A percentile compares a stretch with the other conserved stretches of the same genome.
phyloP scores from a whole-genome alignment of 1,284 basidiomycete genomes.

The Grifola frondosa region DNA sequence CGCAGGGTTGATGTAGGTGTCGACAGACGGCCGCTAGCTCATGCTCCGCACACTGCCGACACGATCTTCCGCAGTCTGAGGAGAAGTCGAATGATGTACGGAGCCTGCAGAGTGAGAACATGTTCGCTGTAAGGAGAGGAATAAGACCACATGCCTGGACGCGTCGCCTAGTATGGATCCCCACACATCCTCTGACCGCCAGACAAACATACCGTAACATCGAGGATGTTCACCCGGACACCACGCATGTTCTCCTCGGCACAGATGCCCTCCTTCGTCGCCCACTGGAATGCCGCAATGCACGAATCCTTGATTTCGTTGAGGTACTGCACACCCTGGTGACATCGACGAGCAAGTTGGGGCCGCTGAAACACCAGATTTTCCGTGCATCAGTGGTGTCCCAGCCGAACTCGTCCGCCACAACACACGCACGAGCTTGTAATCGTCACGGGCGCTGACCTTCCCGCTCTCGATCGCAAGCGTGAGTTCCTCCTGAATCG shows the following conservation, averaged over 20 bases:
- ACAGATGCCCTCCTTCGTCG: slow-evolving; percentile 94
- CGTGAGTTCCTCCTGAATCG: slow-evolving; percentile 91
- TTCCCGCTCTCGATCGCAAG: slow-evolving; percentile 89
- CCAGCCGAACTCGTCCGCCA: slow-evolving; percentile 97
- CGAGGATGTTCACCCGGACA: slow-evolving; percentile 92
- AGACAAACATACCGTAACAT: slow-evolving; percentile 77
- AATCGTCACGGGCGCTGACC: slow-evolving; percentile 91
- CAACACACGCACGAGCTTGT: slow-evolving; percentile 93
- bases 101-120: too few species aligned
- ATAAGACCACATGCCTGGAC: too few species aligned
- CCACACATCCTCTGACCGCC: slow-evolving; percentile 4
- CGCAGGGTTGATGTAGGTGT: too few species aligned
- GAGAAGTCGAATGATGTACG: too few species aligned
- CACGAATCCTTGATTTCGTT: slow-evolving; percentile 99
- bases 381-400: slow-evolving; percentile 98
- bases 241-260: slow-evolving; percentile 98
- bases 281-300: slow-evolving; percentile 99
- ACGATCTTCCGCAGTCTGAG: too few species aligned
- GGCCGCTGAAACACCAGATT: slow-evolving; percentile 99
- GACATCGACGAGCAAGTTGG: slow-evolving; percentile 95
- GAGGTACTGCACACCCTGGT: slow-evolving; percentile 96
- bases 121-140: too few species aligned
- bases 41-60: too few species aligned
- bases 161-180: neutral
- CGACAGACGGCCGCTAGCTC: too few species aligned